These are phyloP conservation scores for Blastobotrys chiropterorum DNA, from an alignment of 805 yeast genomes.

Conservation along the genomic window DNA sequence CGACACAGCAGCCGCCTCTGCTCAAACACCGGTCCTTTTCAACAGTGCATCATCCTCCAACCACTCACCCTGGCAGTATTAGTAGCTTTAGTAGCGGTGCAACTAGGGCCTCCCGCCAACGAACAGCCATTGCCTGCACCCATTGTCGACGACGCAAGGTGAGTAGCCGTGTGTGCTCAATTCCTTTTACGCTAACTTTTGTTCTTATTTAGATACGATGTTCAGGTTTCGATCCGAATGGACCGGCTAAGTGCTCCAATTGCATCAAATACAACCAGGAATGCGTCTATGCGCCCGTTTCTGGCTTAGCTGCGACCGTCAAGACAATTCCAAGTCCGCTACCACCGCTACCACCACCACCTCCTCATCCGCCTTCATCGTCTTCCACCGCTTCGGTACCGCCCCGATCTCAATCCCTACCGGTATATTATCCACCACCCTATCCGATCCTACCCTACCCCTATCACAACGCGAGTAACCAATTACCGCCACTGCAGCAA, in stretches of 20 bases:
- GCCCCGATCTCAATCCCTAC: neutral
- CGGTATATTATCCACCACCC: neutral
- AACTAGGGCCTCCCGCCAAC: constrained; percentile 4
- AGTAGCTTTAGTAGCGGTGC: neutral
- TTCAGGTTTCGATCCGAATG: constrained; percentile 26
- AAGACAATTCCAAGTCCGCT: neutral
- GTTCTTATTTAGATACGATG: constrained; percentile 24
- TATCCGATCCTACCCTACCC: neutral
- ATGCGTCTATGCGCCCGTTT: constrained; percentile 29
- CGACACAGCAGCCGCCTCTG: neutral
- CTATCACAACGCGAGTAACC: neutral
- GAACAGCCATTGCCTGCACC: constrained; percentile 8
- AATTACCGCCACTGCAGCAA: neutral
- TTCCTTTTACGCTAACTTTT: neutral
- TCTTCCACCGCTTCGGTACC: neutral
- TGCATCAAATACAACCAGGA: constrained; percentile 28
- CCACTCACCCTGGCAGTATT: neutral
- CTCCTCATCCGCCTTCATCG: constrained; percentile 2
- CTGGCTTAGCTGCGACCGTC: constrained; percentile 20
- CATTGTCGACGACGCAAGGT: constrained; percentile 7
- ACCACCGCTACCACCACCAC: neutral
- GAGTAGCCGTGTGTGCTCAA: neutral
- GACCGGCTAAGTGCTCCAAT: constrained; percentile 27
- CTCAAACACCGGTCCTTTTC: neutral
- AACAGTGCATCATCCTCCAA: neutral